phyloP scores from a whole-genome alignment of 768 basidiomycete species.

The Tylopilus sp. region DNA sequence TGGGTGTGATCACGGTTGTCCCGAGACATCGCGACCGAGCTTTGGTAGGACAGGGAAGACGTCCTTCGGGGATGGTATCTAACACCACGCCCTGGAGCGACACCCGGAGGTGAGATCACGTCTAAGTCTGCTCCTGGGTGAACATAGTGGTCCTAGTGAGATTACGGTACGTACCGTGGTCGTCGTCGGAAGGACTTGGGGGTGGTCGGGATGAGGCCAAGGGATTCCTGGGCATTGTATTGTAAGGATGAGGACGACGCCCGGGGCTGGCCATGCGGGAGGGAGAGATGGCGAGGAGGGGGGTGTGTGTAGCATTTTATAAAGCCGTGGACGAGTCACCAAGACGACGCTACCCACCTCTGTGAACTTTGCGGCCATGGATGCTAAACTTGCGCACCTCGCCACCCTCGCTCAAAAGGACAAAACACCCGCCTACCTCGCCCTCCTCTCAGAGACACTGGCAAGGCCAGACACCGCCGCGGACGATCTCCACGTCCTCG shows the following conservation, averaged over 20 bases:
- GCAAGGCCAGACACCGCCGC: conserved; percentile 42
- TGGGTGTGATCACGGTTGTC: conserved; percentile 41
- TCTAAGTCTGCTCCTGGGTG: conserved; percentile 15
- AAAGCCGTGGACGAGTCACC: conserved; percentile 19
- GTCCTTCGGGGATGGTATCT: conserved; percentile 38
- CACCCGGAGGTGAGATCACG: neutral
- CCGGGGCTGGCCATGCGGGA: conserved; percentile 18
- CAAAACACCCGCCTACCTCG: conserved; percentile 71
- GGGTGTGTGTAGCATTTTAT: neutral
- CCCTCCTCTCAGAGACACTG: conserved; percentile 67
- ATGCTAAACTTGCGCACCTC: conserved; percentile 60
- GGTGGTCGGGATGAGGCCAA: conserved; percentile 34
- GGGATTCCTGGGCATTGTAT: conserved; percentile 1
- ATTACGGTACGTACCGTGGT: conserved; percentile 3
- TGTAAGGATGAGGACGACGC: conserved; percentile 33
- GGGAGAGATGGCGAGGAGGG: neutral
- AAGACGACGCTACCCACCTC: conserved; percentile 13
- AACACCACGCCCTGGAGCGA: neutral
- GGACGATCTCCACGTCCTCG: conserved; percentile 61
- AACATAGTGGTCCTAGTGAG: neutral
- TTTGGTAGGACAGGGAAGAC: conserved; percentile 56
- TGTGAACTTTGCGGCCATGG: conserved; percentile 35
- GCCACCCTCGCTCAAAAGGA: conserved; percentile 75
- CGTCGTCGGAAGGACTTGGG: conserved; percentile 43
- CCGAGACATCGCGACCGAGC: conserved; percentile 40